A percentile compares a stretch with the other conserved stretches of the same genome.
Evolutionary conservation across 1,284 basidiomycete genomes (phyloP).

Genomic region (Porogramme epimiltina): DNA sequence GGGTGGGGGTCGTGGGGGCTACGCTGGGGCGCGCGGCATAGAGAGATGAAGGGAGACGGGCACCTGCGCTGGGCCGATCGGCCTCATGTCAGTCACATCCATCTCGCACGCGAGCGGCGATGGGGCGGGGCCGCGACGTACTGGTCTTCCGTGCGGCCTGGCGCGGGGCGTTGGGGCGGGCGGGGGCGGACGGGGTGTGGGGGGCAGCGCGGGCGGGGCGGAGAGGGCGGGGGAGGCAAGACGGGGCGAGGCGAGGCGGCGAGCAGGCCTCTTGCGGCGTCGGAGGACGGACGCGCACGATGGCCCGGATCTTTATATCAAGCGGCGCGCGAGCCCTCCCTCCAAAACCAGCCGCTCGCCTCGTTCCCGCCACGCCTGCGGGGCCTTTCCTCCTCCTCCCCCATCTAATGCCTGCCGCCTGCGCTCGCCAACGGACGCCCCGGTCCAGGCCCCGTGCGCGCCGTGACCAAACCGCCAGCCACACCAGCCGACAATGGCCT

Average conservation of each 20-base stretch:
- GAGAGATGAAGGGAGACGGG: conserved; percentile 19
- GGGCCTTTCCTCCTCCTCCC: conserved; percentile 14
- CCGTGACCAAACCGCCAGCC: conserved; percentile 4
- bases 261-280: conserved; percentile 17
- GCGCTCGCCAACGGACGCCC: no score
- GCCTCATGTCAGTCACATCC: conserved; percentile 44
- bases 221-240: neutral
- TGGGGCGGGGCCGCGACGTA: conserved; percentile 12
- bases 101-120: conserved; percentile 38
- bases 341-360: conserved; percentile 15
- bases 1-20: conserved; percentile 9
- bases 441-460: no score
- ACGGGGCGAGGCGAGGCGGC: conserved; percentile 8
- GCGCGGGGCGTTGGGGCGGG: conserved; percentile 9
- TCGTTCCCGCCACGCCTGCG: conserved; percentile 21
- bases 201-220: conserved; percentile 2
- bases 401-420: no score
- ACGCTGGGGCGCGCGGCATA: conserved; percentile 24
- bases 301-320: conserved; percentile 23
- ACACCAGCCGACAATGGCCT: neutral
- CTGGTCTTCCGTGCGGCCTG: conserved; percentile 13
- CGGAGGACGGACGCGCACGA: conserved; percentile 18
- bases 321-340: conserved; percentile 18
- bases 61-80: conserved; percentile 30
- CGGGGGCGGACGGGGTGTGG: neutral